Base-by-base conservation (phyloP, 257 asterid species). In the Pogostemon cablin region DNA sequence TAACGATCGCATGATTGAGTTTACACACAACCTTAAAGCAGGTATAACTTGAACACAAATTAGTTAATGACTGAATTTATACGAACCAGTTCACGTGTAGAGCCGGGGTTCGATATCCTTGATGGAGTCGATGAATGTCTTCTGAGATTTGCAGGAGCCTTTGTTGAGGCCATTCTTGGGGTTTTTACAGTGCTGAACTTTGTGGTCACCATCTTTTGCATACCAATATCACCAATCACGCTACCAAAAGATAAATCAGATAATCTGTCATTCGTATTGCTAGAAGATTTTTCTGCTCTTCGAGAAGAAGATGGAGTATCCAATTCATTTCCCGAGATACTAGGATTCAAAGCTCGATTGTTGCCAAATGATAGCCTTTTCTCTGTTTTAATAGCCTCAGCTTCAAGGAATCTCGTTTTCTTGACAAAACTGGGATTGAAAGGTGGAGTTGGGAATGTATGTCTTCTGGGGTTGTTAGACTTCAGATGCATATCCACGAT, bases 81-180 rank as follows among this genome's bases (percentile, higher is more conserved):
- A 77, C 91, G 9, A 75, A 95, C 99, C 96, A 91, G 66, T 79
- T 95, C 99, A 7, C 98, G 95, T 34, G 99, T 93, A 6, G 97
- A 91, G 35, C 97, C 96, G 0, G 95, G 87, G 78, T 87, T 88
- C 4, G 95, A 88, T 58, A 88, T 81, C 79, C 69, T 90, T 3
- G 90, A 83, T 25, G 92, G 86, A 65, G 85, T 77, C 53, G 79
- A 72, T 32, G 83, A 79, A 64, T 84, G 90, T 68, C 90, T 82
- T 83, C 92, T 81, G 12, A 74, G 76, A 54, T 88, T 83, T 0
- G 85, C 61, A 43, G 87, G 59, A 58, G 75, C 74, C 81, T 82
- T 88, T 6, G 66, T 55, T 42, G 87, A 59, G 64, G 81, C 55
- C 44, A 71, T 32, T 79, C 72, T 82, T 17, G 85, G 81, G 46